Conservation (phyloP, 768 basidiomycete genomes). For the Termitomyces sp. region DNA sequence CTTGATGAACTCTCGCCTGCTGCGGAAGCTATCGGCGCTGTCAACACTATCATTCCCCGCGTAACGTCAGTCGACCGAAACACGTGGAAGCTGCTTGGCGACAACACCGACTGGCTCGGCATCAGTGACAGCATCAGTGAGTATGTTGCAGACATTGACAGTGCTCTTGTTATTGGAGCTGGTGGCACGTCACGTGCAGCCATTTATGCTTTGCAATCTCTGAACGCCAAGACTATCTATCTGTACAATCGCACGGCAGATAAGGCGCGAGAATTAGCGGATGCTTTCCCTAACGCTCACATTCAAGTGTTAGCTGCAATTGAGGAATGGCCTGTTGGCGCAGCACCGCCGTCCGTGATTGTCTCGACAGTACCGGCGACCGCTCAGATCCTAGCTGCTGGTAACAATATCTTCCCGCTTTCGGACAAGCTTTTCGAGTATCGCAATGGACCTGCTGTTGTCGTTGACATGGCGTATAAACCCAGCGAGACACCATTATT, state of each 20-base stretch:
- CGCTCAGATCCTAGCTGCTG: slow-evolving; percentile 36
- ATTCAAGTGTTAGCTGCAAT: slow-evolving; percentile 59
- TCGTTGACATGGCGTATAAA: slow-evolving; percentile 93
- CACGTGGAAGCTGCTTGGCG: slow-evolving; percentile 61
- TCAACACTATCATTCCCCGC: slow-evolving; percentile 83
- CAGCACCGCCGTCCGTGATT: slow-evolving; percentile 61
- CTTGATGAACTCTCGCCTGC: slow-evolving; percentile 77
- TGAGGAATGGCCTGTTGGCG: slow-evolving; percentile 39
- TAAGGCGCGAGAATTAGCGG: slow-evolving; percentile 67
- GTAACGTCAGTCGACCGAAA: slow-evolving; percentile 30
- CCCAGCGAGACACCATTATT: slow-evolving; percentile 83
- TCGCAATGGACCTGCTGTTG: slow-evolving; percentile 46
- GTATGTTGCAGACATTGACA: slow-evolving; percentile 34
- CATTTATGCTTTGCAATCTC: slow-evolving; percentile 74
- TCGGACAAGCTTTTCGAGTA: slow-evolving; percentile 52
- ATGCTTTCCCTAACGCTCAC: slow-evolving; percentile 58
- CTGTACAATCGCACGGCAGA: slow-evolving; percentile 79
- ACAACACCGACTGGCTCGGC: slow-evolving; percentile 96
- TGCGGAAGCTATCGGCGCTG: slow-evolving; percentile 85
- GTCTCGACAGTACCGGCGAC: slow-evolving; percentile 85
- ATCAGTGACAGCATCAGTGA: slow-evolving; percentile 55
- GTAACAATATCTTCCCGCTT: slow-evolving; percentile 38
- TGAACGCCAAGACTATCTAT: slow-evolving; percentile 70
- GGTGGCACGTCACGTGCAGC: slow-evolving; percentile 95
- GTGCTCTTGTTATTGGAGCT: slow-evolving; percentile 86